phyloP scores from a whole-genome alignment of 1,284 basidiomycete species.

The Rhodotorula sp. region DNA sequence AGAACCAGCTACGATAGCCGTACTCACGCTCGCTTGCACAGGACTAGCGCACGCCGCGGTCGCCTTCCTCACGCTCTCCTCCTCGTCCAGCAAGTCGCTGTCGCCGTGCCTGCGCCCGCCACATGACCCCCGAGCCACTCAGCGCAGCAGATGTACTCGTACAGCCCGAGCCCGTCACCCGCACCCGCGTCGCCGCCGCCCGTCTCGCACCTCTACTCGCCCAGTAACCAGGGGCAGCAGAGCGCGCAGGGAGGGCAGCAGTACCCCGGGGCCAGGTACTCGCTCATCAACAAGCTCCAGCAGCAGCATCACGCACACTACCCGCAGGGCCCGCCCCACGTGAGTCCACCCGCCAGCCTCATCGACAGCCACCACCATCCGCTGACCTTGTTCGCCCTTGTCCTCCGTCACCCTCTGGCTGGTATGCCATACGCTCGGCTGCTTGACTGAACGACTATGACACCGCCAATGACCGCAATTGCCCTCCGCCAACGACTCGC shows the following conservation, averaged over 20 bases:
- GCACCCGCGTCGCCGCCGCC: constrained; percentile 27
- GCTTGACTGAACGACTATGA: no score
- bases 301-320: constrained; percentile 27
- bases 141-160: constrained; percentile 13
- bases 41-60: background rate
- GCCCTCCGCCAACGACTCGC: no score
- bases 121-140: background rate
- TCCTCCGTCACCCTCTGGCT: background rate
- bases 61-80: background rate
- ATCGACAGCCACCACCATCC: background rate
- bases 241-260: background rate
- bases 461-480: no score
- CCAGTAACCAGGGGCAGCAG: constrained; percentile 3
- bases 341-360: background rate
- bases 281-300: constrained; percentile 33
- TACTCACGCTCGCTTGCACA: background rate
- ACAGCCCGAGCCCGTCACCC: constrained; percentile 21
- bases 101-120: background rate
- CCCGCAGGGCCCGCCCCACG: constrained; percentile 26
- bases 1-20: no score
- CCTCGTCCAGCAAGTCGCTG: background rate
- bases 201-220: constrained; percentile 13
- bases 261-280: constrained; percentile 18
- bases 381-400: background rate
- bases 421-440: background rate